Base-by-base conservation (phyloP, 1,284 basidiomycete species). In the Fomitopsis palustris region DNA sequence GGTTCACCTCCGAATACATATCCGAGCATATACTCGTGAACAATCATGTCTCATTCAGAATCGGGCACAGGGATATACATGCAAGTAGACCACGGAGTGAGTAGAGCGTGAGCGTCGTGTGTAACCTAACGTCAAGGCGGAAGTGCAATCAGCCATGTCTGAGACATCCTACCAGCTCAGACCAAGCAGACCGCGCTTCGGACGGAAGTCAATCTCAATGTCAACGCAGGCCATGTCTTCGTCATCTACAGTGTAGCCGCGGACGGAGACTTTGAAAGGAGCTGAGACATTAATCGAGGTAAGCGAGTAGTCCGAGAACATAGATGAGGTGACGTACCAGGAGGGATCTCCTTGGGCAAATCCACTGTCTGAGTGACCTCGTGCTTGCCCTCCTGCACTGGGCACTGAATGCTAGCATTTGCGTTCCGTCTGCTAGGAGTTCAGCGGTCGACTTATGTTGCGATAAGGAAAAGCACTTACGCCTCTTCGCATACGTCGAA, bases 401-500 rank as follows among this genome's bases (percentile, higher is more conserved):
- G 93, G 69, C 93, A 95, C 67, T 88, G 83, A 16, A 95, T 73
- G n/a, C 77, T 80, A 5, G 84, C 80, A 64, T 95, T 85, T 17
- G 87, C 87, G 37, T 85, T 85, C 54, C 81, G 81, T 56, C 90
- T 89, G 54, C 10, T 14, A n/a, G 43, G 41, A 42, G 55, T 58
- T 16, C 59, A 51, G 54, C 58, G 29, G 23, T 6, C 14, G 17
- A 61, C 60, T 49, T 21, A 29, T 47, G 25, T 23, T 29, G 39
- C 49, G 54, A n/a, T 17, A 16, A 47, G 27, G 16, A 21, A 23
- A 25, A 38, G 21, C 55, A 86, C 93, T 72, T 77, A 96, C 93
- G 95, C 93, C 75, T 97, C 95, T 61, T 95, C 83, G 71, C 95
- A 97, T 53, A 96, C 75, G 67, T 97, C 92, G 66, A 97, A 95